Evolutionary conservation across 2,329 filamentous ascomycete species (phyloP).

Genomic region (Aspergillus sp.): DNA sequence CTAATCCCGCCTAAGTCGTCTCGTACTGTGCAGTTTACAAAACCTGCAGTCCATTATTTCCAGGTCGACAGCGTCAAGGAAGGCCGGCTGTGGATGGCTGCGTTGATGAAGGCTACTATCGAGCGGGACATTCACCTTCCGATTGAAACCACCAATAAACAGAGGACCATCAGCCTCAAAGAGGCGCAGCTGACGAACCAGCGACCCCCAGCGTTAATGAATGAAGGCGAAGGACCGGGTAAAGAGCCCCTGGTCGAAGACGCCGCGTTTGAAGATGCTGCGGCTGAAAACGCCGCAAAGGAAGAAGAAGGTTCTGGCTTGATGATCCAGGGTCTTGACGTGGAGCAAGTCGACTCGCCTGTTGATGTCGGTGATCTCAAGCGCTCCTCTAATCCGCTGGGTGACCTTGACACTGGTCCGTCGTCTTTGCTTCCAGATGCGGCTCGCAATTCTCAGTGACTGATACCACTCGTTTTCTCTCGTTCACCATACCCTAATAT

Average conservation of each 20-base stretch:
- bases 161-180: conserved; percentile 89
- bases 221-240: conserved; percentile 34
- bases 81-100: conserved; percentile 95
- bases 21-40: conserved; percentile 93
- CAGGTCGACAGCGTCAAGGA: conserved; percentile 87
- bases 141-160: conserved; percentile 90
- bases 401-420: conserved; percentile 26
- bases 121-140: conserved; percentile 77
- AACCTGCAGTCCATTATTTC: conserved; percentile 96
- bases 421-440: conserved; percentile 28
- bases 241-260: conserved; percentile 23
- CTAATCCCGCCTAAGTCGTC: conserved; percentile 86
- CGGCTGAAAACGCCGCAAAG: conserved; percentile 5
- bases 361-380: conserved; percentile 12
- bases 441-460: conserved; percentile 24
- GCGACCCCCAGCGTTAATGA: conserved; percentile 85
- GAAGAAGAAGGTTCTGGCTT: conserved; percentile 33
- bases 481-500: conserved; percentile 2
- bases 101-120: conserved; percentile 97
- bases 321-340: conserved; percentile 33
- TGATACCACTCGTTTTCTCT: conserved; percentile 2
- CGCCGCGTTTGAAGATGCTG: conserved; percentile 16
- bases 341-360: conserved; percentile 26
- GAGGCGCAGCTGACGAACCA: conserved; percentile 88
- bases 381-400: conserved; percentile 22